Conservation (phyloP, 129 eudicot species). For the Escallonia herrerae region DNA sequence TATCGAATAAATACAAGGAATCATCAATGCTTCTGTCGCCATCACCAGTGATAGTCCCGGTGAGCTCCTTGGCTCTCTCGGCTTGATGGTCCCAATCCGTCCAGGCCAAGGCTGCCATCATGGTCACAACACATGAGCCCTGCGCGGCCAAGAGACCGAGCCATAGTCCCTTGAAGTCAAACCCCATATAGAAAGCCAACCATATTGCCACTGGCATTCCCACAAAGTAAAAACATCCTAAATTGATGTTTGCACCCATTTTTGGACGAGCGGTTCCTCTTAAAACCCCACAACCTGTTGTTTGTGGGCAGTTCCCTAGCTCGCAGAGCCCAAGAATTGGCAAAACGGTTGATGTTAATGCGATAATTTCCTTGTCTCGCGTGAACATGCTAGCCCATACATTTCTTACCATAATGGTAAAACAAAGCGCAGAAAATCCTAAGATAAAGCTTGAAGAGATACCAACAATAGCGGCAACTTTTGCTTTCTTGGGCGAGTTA, state of each 20-base stretch:
- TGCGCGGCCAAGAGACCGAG: conserved; percentile 52
- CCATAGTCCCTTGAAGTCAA: conserved; percentile 48
- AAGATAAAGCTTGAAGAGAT: conserved; percentile 25
- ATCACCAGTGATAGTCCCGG: conserved; percentile 7
- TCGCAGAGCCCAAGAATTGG: conserved; percentile 58
- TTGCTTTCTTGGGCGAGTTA: conserved; percentile 26
- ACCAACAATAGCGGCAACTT: conserved; percentile 34
- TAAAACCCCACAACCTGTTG: conserved; percentile 46
- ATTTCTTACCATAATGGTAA: conserved; percentile 31
- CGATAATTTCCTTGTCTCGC: conserved; percentile 30
- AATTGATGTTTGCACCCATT: conserved; percentile 42
- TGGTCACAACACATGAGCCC: conserved; percentile 34
- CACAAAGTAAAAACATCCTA: conserved; percentile 48
- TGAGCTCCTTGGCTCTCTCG: conserved; percentile 34
- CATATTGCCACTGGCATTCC: conserved; percentile 51
- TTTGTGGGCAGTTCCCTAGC: conserved; percentile 59
- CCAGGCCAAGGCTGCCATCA: conserved; percentile 30
- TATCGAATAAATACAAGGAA: background rate
- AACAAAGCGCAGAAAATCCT: conserved; percentile 31
- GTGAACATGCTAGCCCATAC: conserved; percentile 48
- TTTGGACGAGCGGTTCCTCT: conserved; percentile 55
- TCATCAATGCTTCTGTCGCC: conserved; percentile 8
- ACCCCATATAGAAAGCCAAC: conserved; percentile 28
- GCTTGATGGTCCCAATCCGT: conserved; percentile 55
- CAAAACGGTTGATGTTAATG: conserved; percentile 38